These are phyloP conservation scores for Neofusicoccum kwambonambiense DNA, from an alignment of 2,329 filamentous ascomycete genomes.

Conservation along the genomic window DNA sequence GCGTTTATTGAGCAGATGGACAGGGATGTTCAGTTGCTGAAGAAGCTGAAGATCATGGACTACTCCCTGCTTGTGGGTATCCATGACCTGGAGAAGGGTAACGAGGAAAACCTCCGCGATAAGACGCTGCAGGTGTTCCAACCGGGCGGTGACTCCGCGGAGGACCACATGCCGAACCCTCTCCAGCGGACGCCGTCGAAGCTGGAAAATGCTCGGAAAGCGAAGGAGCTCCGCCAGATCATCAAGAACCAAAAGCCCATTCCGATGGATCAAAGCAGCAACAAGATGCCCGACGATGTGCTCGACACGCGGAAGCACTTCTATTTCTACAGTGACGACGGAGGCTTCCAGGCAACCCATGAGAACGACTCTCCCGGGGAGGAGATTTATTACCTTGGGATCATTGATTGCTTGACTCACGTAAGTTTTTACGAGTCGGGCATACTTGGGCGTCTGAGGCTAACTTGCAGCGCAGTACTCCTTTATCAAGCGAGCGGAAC, in stretches of 20 bases:
- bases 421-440: constrained; percentile 56
- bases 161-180: constrained; percentile 58
- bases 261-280: constrained; percentile 80
- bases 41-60: constrained; percentile 95
- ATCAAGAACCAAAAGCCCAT: constrained; percentile 90
- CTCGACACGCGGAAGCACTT: constrained; percentile 65
- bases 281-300: constrained; percentile 87
- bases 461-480: constrained; percentile 66
- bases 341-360: constrained; percentile 88
- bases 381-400: constrained; percentile 95
- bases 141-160: constrained; percentile 67
- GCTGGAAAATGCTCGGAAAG: constrained; percentile 86
- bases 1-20: constrained; percentile 87
- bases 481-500: constrained; percentile 88
- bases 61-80: constrained; percentile 95
- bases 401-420: constrained; percentile 97
- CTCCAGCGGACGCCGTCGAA: constrained; percentile 91
- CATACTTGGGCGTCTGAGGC: constrained; percentile 14
- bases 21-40: constrained; percentile 80
- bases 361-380: constrained; percentile 82
- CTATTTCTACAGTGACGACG: constrained; percentile 91
- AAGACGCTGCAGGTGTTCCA: constrained; percentile 95
- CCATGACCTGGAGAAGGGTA: constrained; percentile 84
- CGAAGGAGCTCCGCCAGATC: constrained; percentile 84
- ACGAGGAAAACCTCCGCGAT: constrained; percentile 86